These are phyloP conservation scores for Chloromonas sp. DNA, from an alignment of 163 green algal genomes.

Conservation along the genomic window DNA sequence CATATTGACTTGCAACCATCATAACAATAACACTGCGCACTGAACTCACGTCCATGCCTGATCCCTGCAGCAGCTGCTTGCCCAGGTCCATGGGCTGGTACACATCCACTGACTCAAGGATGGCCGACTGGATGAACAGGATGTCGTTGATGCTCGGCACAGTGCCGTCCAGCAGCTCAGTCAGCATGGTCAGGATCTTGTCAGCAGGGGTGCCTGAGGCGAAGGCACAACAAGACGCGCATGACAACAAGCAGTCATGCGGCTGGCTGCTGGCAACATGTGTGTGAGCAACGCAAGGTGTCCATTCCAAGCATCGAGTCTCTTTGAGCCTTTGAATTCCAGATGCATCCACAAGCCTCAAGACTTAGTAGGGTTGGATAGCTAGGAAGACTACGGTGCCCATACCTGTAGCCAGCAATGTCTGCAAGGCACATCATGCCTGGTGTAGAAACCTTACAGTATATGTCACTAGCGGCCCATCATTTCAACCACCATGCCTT, in stretches of 20 bases:
- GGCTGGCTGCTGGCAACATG: not conserved
- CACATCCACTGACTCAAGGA: constrained; percentile 49
- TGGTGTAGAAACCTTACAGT: too few relatives aligned
- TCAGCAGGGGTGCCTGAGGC: constrained; percentile 45
- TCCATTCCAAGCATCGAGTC: not conserved
- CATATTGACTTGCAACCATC: too few relatives aligned
- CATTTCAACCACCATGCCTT: too few relatives aligned
- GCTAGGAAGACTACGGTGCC: too few relatives aligned
- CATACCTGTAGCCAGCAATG: too few relatives aligned
- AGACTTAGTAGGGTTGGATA: not conserved
- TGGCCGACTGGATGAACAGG: constrained; percentile 45
- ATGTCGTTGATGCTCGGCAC: constrained; percentile 45
- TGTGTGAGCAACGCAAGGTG: not conserved
- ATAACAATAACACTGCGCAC: too few relatives aligned
- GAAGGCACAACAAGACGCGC: constrained; percentile 7
- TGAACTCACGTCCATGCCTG: not conserved
- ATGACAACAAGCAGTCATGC: not conserved
- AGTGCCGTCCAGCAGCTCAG: constrained; percentile 45
- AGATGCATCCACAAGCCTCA: too few relatives aligned
- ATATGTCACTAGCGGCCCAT: too few relatives aligned
- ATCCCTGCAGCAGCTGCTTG: constrained; percentile 41
- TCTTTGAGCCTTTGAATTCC: too few relatives aligned
- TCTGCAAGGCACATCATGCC: too few relatives aligned
- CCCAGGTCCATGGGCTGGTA: constrained; percentile 47
- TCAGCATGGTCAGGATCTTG: constrained; percentile 55